A percentile compares a stretch with the other conserved stretches of the same genome.
Evolutionary conservation across 2,329 filamentous ascomycete genomes (phyloP).

Genomic region (Coniochaeta sp.): DNA sequence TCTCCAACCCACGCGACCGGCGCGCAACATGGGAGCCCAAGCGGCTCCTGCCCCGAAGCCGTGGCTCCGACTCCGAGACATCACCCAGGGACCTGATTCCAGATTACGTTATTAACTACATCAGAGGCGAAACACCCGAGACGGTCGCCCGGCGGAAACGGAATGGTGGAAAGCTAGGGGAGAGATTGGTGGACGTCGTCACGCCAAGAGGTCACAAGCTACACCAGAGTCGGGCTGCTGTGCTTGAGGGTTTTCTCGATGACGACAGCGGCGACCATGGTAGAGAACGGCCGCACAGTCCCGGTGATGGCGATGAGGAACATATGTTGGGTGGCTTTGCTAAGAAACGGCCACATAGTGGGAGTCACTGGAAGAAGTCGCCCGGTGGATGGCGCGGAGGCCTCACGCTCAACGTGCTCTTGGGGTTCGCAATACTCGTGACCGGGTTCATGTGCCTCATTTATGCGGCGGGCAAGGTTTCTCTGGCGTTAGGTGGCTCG

Average conservation of each 20-base stretch:
- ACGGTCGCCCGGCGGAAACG: slow-evolving; percentile 37
- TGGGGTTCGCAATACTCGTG: slow-evolving; percentile 30
- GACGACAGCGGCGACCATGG: background rate
- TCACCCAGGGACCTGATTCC: slow-evolving; percentile 34
- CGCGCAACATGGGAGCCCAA: slow-evolving; percentile 19
- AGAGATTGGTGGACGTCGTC: slow-evolving; percentile 22
- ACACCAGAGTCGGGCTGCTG: slow-evolving; percentile 26
- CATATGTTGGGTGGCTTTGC: slow-evolving; percentile 9
- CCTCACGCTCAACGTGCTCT: slow-evolving; percentile 32
- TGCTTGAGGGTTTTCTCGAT: slow-evolving; percentile 19
- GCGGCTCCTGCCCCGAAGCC: background rate
- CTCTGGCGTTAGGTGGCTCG: slow-evolving; percentile 25
- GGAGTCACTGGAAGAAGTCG: slow-evolving; percentile 17
- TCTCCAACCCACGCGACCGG: slow-evolving; percentile 2
- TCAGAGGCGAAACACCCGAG: slow-evolving; percentile 48
- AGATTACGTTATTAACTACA: slow-evolving; percentile 48
- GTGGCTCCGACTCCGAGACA: slow-evolving; percentile 10
- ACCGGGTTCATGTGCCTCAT: slow-evolving; percentile 28
- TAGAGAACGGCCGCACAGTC: background rate
- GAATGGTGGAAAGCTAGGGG: slow-evolving; percentile 22
- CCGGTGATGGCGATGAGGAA: slow-evolving; percentile 8
- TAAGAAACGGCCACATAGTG: slow-evolving; percentile 3
- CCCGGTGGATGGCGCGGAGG: slow-evolving; percentile 41
- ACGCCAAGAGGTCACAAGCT: slow-evolving; percentile 16
- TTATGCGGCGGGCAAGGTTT: slow-evolving; percentile 22